phyloP scores from a whole-genome alignment of 306 rosid species.

The Geum urbanum region DNA sequence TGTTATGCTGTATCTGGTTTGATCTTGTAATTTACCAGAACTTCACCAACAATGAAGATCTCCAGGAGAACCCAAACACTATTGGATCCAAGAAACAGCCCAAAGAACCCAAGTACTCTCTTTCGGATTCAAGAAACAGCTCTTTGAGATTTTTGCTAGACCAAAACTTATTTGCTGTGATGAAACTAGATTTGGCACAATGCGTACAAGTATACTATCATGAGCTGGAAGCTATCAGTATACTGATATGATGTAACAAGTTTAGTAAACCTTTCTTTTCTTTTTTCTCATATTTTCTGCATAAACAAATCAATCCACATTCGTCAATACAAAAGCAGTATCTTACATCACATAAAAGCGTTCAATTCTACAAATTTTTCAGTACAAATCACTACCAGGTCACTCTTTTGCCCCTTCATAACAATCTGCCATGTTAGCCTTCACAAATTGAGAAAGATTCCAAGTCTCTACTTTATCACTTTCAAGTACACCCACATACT shows the following conservation, averaged over 20 bases:
- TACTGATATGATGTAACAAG: not conserved
- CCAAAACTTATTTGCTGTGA: no score
- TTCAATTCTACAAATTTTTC: slow-evolving; percentile 5
- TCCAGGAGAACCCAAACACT: no score
- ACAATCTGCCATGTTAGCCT: slow-evolving; percentile 18
- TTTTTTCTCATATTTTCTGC: slow-evolving; percentile 1
- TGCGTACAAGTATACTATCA: not conserved
- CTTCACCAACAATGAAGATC: not conserved
- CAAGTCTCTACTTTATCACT: not conserved
- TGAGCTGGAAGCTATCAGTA: not conserved
- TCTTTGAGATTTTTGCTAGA: no score
- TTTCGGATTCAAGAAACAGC: no score
- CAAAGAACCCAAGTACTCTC: no score
- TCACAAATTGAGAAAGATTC: slow-evolving; percentile 14
- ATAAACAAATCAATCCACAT: slow-evolving; percentile 20
- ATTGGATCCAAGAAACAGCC: no score
- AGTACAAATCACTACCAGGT: not conserved
- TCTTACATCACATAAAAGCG: slow-evolving; percentile 18
- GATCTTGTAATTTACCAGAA: not conserved
- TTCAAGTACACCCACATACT: slow-evolving; percentile 9
- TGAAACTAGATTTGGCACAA: not conserved
- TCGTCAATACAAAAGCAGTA: slow-evolving; percentile 15
- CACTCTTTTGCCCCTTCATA: slow-evolving; percentile 7
- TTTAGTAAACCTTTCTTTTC: not conserved
- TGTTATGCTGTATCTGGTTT: not conserved